Conservation (phyloP, 768 basidiomycete species). For the Xerocomellus amylosporus region DNA sequence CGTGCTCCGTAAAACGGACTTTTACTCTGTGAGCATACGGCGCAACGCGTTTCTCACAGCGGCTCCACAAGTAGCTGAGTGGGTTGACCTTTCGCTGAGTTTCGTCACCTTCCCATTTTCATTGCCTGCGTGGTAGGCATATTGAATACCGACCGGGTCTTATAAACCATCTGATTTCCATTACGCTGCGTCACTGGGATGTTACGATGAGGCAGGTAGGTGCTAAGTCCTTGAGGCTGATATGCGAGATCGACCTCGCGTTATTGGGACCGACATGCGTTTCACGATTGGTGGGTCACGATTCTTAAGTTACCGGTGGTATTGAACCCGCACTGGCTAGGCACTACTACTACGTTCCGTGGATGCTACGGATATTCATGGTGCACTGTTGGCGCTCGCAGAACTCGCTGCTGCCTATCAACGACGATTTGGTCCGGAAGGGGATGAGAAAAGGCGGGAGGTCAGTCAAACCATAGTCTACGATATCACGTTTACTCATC, state of each 20-base stretch:
- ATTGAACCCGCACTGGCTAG: constrained; percentile 36
- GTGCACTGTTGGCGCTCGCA: constrained; percentile 68
- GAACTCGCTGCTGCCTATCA: constrained; percentile 68
- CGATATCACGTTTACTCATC: constrained; percentile 4
- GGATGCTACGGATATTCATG: constrained; percentile 76
- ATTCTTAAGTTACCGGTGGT: constrained; percentile 8
- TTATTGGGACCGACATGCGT: constrained; percentile 49
- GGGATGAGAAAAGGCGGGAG: constrained; percentile 40
- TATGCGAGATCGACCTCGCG: constrained; percentile 61
- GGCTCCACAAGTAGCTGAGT: constrained; percentile 87
- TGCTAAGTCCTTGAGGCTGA: constrained; percentile 66
- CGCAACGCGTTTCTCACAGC: constrained; percentile 82
- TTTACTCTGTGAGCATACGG: constrained; percentile 87
- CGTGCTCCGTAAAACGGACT: constrained; percentile 88
- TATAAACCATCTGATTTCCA: constrained; percentile 68
- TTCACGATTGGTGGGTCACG: constrained; percentile 51
- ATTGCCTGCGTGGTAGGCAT: constrained; percentile 50
- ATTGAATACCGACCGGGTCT: constrained; percentile 67
- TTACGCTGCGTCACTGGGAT: constrained; percentile 90
- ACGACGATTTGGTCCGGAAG: constrained; percentile 27
- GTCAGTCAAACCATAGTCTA: constrained; percentile 33
- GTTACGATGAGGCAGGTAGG: constrained; percentile 71
- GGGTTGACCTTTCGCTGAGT: constrained; percentile 33
- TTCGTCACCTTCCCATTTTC: constrained; percentile 5
- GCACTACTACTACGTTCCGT: constrained; percentile 54